Conservation (phyloP, 129 eudicot genomes). For the Escallonia herrerae region DNA sequence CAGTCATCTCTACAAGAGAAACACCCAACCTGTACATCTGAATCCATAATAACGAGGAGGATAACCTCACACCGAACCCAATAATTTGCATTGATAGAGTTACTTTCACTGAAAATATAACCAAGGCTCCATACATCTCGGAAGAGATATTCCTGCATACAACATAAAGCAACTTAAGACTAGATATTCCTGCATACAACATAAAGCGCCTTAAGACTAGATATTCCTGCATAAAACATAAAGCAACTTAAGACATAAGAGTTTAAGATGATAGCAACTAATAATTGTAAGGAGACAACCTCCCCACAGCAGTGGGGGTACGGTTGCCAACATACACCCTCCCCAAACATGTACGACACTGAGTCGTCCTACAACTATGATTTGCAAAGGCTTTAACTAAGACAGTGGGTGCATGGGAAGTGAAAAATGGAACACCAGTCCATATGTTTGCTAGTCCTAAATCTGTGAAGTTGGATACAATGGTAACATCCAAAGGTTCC, state of each 20-base stretch:
- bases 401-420: background rate
- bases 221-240: slow-evolving; percentile 55
- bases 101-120: slow-evolving; percentile 56
- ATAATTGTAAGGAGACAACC: no score
- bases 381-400: background rate
- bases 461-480: background rate
- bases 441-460: slow-evolving; percentile 1
- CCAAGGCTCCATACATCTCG: slow-evolving; percentile 51
- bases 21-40: slow-evolving; percentile 96
- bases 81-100: slow-evolving; percentile 71
- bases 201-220: no score
- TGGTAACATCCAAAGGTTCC: background rate
- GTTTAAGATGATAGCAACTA: no score
- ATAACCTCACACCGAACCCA: slow-evolving; percentile 62
- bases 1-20: slow-evolving; percentile 48
- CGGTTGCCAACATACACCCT: no score
- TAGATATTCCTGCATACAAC: no score
- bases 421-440: slow-evolving; percentile 4
- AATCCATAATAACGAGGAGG: slow-evolving; percentile 73
- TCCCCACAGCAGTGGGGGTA: no score
- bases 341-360: no score
- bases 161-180: background rate
- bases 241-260: background rate
- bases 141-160: slow-evolving; percentile 69
- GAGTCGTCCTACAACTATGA: no score